Base-by-base conservation (phyloP, 2,329 filamentous ascomycete species). In the Coniochaeta sp. region DNA sequence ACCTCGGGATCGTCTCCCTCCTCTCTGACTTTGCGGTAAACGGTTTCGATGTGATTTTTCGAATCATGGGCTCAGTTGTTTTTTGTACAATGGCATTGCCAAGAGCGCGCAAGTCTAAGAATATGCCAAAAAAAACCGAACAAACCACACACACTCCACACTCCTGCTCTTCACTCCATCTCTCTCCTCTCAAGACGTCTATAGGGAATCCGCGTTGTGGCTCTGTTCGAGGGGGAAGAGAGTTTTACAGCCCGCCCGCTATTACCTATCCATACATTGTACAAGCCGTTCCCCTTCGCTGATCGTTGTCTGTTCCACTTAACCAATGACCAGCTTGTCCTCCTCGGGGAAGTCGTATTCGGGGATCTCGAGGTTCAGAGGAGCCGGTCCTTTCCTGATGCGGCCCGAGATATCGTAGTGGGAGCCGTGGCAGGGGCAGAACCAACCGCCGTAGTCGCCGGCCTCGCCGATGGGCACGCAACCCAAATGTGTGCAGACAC, bases 401-500 rank as follows among this genome's bases (percentile, higher is more conserved):
- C 95, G 92, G 77, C 95, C 95, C 66, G 93, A 98, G 77, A 99
- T 98, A 77, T 99, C 95, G 87, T 99, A 99, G 85, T 99, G 95
- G 69, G 93, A 97, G 78, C 95, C 95, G 86, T 99, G 95, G 90
- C 95, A 99, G 67, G 95, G 95, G 84, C 95, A 99, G 89, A 99
- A 99, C 95, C 95, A 99, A 74, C 95, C 95, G 76, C 95, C 95
- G 73, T 83, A 99, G 79, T 99, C 96, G 77, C 95, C 95, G 66
- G 95, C 91, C 83, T 99, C 95, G 73, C 96, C 95, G 72, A 99
- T 99, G 74, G 95, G 95, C 69, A 99, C 95, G 86, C 95, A 99
- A 80, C 95, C 95, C 74, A 99, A 83, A 80, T 99, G 95, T 73
- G 95, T 99, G 89, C 95, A 99, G 79, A 99, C 93, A 80, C 92